A percentile compares a stretch with the other conserved stretches of the same genome.
phyloP scores from a whole-genome alignment of 306 rosid species.

The Dalbergia cultrata region DNA sequence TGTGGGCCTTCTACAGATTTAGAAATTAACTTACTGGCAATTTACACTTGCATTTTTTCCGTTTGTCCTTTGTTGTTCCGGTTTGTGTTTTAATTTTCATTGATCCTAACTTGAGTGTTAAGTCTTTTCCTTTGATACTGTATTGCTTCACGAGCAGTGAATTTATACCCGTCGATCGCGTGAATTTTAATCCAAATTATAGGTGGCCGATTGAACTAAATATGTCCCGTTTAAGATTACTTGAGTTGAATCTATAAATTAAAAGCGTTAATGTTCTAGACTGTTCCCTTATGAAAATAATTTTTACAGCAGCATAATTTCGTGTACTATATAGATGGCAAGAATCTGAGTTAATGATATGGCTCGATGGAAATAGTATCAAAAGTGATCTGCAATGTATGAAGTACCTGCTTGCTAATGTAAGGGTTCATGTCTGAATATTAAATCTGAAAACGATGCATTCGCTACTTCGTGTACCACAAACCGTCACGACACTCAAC shows the following conservation, averaged over 20 bases:
- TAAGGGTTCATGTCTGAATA: neutral
- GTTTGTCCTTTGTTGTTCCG: neutral
- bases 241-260: no score
- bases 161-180: neutral
- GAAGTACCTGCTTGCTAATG: neutral
- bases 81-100: neutral
- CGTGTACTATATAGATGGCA: neutral
- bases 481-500: neutral
- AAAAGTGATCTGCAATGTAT: neutral
- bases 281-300: neutral
- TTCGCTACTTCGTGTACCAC: neutral
- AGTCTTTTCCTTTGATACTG: neutral
- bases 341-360: neutral
- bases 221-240: no score
- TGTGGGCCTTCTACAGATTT: neutral
- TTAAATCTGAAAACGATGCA: conserved; percentile 14
- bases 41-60: neutral
- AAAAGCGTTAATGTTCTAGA: no score
- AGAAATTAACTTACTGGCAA: neutral
- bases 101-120: neutral
- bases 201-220: no score
- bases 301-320: neutral
- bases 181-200: no score
- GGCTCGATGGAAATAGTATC: neutral
- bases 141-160: neutral